Base-by-base conservation (phyloP, 148 eudicot genomes). In the Suaeda aralocaspica region DNA sequence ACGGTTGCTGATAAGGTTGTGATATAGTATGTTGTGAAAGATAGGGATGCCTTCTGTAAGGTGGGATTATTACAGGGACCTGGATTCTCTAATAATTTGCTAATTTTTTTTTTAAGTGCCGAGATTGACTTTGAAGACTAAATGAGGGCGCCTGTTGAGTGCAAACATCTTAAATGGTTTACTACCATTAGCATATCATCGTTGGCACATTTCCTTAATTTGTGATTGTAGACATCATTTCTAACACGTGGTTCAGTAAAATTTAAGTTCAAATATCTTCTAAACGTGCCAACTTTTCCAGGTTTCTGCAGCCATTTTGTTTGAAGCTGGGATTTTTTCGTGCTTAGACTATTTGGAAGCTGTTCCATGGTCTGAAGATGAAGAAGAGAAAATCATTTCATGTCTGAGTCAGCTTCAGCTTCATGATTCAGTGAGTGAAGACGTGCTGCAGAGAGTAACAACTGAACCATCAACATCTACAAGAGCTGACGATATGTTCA, bases 351-450 rank as follows among this genome's bases (percentile, higher is more conserved):
- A 86, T 75, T 66, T 92, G 59, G 98, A 90, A 68, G 92, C 98
- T 11, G 85, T 85, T 56, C 98, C 98, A 29, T 92, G 98, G 98
- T 82, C 98, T 36, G 92, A 85, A 51, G 86, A 84, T 31, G 98
- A 92, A 68, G 96, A 92, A 79, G 94, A 84, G 68, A 86, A 74
- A 57, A 85, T 92, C 7, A 72, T 86, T 52, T 78, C 88, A 45
- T 83, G 87, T 68, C 89, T 92, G 28, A 76, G 69, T 70, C 81
- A 90, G 73, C 94, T 92, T 58, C 90, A 85, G 72, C 92, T 90
- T 65, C 81, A 79, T 9, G 74, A 74, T 60, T 76, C 81, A 19
- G 64, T 71, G 41, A 72, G 77, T 39, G 74, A 81, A 49, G 77
- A 79, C 15, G 92, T 92, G n/a, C 82, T 92, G 67, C 90, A 87